phyloP scores from a whole-genome alignment of 345 rosid genomes.

The Citrus inodora region DNA sequence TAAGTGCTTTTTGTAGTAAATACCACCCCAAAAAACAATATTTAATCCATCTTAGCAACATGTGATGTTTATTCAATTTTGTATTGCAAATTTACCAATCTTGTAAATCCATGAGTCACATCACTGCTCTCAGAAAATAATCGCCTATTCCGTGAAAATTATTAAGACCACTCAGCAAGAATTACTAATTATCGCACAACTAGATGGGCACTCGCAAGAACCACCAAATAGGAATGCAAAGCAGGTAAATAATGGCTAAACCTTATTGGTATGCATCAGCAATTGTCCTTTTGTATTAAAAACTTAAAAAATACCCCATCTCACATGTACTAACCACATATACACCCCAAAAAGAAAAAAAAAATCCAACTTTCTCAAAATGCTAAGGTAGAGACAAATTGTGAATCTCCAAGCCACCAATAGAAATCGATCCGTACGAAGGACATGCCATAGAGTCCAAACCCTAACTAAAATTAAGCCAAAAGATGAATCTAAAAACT shows the following conservation, averaged over 20 bases:
- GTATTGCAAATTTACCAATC: constrained; percentile 1
- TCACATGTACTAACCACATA: background rate
- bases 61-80: background rate
- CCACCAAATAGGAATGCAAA: background rate
- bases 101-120: background rate
- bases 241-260: background rate
- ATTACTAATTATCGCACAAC: background rate
- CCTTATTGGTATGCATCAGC: background rate
- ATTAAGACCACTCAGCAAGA: background rate
- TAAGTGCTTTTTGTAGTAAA: background rate
- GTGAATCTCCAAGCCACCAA: background rate
- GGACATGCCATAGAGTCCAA: background rate
- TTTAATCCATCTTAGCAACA: background rate
- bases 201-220: background rate
- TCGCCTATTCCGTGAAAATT: background rate
- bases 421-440: background rate
- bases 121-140: background rate
- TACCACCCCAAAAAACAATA: background rate
- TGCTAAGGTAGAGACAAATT: background rate
- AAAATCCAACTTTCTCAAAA: background rate
- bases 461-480: constrained; percentile 2
- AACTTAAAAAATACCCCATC: background rate
- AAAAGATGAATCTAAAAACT: background rate
- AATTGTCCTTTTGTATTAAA: background rate
- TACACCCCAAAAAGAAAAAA: background rate